phyloP scores from a whole-genome alignment of 75 land plant genomes.

The Isoetes taiwanensis region DNA sequence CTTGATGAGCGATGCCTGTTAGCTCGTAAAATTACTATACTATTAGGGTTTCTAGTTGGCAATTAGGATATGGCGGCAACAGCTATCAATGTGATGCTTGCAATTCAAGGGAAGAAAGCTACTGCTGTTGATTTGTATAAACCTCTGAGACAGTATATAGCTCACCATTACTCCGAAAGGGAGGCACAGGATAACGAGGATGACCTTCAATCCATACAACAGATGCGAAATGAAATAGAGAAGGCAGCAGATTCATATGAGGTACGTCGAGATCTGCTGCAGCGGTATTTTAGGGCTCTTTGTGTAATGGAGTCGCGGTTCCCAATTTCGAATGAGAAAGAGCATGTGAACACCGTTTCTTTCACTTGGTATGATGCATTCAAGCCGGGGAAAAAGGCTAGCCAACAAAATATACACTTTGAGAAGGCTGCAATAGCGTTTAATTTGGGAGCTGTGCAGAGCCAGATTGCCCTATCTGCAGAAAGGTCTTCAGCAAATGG shows the following conservation, averaged over 20 bases:
- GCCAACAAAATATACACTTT: constrained; percentile 67
- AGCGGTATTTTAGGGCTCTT: constrained; percentile 58
- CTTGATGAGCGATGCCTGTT: too few relatives aligned
- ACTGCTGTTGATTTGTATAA: constrained; percentile 57
- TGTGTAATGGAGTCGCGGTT: constrained; percentile 75
- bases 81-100: constrained; percentile 63
- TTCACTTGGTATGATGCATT: constrained; percentile 95
- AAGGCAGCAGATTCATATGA: constrained; percentile 39
- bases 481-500: constrained; percentile 57
- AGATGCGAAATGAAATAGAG: constrained; percentile 48
- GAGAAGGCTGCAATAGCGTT: constrained; percentile 97
- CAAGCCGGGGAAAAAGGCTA: constrained; percentile 58
- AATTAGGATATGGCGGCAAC: constrained; percentile 30
- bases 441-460: constrained; percentile 78
- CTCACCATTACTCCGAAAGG: constrained; percentile 63
- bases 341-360: constrained; percentile 57
- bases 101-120: constrained; percentile 87
- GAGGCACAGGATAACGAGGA: constrained; percentile 71
- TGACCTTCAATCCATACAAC: constrained; percentile 48
- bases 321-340: constrained; percentile 71
- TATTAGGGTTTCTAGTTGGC: too few relatives aligned
- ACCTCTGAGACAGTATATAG: constrained; percentile 55
- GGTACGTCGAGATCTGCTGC: constrained; percentile 65
- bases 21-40: too few relatives aligned
- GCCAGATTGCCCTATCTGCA: constrained; percentile 65